Conservation (phyloP, 441 rosid genomes). For the Brassica hybrid region DNA sequence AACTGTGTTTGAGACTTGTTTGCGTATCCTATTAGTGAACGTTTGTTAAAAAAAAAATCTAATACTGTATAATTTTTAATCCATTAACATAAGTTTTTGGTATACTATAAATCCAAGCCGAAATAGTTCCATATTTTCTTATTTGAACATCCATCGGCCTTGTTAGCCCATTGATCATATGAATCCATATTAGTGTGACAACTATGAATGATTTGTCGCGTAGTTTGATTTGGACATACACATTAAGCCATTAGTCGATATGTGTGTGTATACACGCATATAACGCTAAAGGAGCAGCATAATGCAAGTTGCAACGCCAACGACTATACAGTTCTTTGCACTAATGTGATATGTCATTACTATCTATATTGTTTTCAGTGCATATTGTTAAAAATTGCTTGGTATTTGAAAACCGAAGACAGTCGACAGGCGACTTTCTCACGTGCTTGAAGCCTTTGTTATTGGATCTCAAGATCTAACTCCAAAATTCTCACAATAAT, state of each 20-base stretch:
- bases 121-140: too few species aligned
- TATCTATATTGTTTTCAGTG: not conserved
- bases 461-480: conserved; percentile 42
- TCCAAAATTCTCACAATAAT: conserved; percentile 11
- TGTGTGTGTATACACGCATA: not conserved
- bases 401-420: conserved; percentile 11
- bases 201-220: too few species aligned
- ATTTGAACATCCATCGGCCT: not conserved
- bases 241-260: too few species aligned
- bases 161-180: too few species aligned
- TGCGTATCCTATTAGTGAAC: too few species aligned
- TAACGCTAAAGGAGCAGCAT: not conserved
- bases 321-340: not conserved
- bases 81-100: too few species aligned
- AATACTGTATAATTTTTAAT: too few species aligned
- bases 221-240: too few species aligned
- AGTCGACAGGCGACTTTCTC: conserved; percentile 30
- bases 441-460: conserved; percentile 35
- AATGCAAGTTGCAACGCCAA: conserved; percentile 10
- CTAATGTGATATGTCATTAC: not conserved
- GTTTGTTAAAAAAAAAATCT: too few species aligned
- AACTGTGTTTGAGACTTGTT: too few species aligned
- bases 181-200: too few species aligned
- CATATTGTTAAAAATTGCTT: not conserved
- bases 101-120: too few species aligned